A percentile compares a stretch with the other conserved stretches of the same genome.
phyloP scores from a whole-genome alignment of 2,329 filamentous ascomycete genomes.

The Rhexocercosporidium sp. region DNA sequence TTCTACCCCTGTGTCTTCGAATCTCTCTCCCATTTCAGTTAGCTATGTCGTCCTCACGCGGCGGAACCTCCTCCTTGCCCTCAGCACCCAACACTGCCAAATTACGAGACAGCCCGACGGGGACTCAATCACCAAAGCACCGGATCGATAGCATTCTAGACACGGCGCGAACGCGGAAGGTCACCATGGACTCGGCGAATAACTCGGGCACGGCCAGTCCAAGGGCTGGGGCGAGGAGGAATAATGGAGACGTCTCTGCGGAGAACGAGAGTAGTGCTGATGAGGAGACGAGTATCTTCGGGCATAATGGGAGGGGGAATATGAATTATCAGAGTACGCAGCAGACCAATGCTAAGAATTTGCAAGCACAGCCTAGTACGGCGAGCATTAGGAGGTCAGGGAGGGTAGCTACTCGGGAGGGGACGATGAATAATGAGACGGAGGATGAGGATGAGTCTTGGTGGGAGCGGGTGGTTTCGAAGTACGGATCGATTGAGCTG shows the following conservation, averaged over 20 bases:
- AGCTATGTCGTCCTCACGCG: slow-evolving; percentile 6
- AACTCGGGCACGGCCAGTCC: slow-evolving; percentile 17
- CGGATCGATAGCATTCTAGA: slow-evolving; percentile 37
- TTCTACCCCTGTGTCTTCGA: not conserved
- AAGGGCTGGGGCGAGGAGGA: not conserved
- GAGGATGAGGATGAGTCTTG: slow-evolving; percentile 48
- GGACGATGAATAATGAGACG: slow-evolving; percentile 16
- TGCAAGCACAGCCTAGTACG: slow-evolving; percentile 21
- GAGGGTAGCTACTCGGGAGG: slow-evolving; percentile 15
- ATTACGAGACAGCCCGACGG: slow-evolving; percentile 11
- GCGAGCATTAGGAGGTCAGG: slow-evolving; percentile 23
- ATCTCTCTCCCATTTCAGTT: not conserved
- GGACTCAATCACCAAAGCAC: slow-evolving; percentile 9
- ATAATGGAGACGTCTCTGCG: not conserved
- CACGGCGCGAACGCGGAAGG: slow-evolving; percentile 30
- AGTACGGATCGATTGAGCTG: slow-evolving; percentile 66
- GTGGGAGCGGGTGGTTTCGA: slow-evolving; percentile 55
- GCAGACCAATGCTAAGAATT: slow-evolving; percentile 3
- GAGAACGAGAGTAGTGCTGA: slow-evolving; percentile 40
- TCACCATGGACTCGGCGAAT: slow-evolving; percentile 19
- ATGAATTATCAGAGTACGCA: slow-evolving; percentile 36
- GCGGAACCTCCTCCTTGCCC: not conserved
- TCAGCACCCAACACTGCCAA: slow-evolving; percentile 5
- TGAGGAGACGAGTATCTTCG: slow-evolving; percentile 48
- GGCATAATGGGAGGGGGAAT: slow-evolving; percentile 23